phyloP scores from a whole-genome alignment of 2,329 filamentous ascomycete genomes.

The Cercospora janseana region DNA sequence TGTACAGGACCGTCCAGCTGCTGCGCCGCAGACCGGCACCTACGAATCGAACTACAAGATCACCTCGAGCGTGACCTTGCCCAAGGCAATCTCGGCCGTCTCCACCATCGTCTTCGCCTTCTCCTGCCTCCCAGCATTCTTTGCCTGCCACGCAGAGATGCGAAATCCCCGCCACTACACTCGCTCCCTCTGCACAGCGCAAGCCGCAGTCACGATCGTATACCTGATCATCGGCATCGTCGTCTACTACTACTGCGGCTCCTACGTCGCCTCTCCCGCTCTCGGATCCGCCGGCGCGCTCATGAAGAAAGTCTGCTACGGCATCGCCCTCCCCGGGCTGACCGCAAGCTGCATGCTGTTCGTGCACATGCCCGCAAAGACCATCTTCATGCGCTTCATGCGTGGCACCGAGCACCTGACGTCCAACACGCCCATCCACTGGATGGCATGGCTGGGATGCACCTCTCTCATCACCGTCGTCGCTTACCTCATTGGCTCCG shows the following conservation, averaged over 20 bases:
- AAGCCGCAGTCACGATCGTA: conserved; percentile 26
- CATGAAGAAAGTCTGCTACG: conserved; percentile 50
- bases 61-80: conserved; percentile 40
- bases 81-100: conserved; percentile 59
- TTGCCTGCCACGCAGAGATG: conserved; percentile 44
- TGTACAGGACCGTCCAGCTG: conserved; percentile 37
- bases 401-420: conserved; percentile 30
- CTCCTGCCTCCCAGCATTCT: conserved; percentile 41
- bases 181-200: conserved; percentile 36
- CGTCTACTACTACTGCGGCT: conserved; percentile 50
- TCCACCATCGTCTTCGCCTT: conserved; percentile 50
- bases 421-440: conserved; percentile 26
- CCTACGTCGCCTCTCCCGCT: conserved; percentile 49
- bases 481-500: conserved; percentile 28
- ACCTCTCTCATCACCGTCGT: conserved; percentile 23
- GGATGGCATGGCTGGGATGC: conserved; percentile 26
- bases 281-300: conserved; percentile 46
- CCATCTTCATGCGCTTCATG: conserved; percentile 32
- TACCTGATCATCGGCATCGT: conserved; percentile 44
- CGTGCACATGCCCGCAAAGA: conserved; percentile 29
- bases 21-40: conserved; percentile 31
- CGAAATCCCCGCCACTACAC: conserved; percentile 38
- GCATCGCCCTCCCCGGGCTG: conserved; percentile 35
- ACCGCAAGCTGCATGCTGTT: conserved; percentile 29
- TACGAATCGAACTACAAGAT: conserved; percentile 34